phyloP scores from a whole-genome alignment of 2,329 filamentous ascomycete species.

The Penicillium hordei region DNA sequence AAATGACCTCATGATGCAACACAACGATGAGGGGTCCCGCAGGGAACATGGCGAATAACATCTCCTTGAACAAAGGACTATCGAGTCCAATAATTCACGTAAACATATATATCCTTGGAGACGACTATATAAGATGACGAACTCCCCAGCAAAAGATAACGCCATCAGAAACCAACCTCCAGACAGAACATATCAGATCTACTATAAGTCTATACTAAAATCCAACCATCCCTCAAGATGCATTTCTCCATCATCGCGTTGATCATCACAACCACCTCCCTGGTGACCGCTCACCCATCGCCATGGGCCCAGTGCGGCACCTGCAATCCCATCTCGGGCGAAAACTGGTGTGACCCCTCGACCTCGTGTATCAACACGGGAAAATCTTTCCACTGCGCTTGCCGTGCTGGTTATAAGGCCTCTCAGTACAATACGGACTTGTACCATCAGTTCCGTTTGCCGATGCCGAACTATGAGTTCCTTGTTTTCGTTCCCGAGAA shows the following conservation, averaged over 20 bases:
- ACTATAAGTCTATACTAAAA: neutral
- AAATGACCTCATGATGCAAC: slow-evolving; percentile 1
- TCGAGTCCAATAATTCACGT: neutral
- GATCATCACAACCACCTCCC: slow-evolving; percentile 27
- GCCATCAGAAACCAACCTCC: slow-evolving; percentile 4
- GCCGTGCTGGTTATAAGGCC: slow-evolving; percentile 44
- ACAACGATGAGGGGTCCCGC: neutral
- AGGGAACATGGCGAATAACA: neutral
- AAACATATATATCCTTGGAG: neutral
- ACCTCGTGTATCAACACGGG: slow-evolving; percentile 49
- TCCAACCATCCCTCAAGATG: slow-evolving; percentile 30
- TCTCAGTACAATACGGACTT: slow-evolving; percentile 31
- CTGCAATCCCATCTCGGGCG: slow-evolving; percentile 42
- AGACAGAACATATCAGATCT: neutral
- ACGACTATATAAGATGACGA: slow-evolving; percentile 7
- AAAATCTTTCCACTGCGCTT: slow-evolving; percentile 43
- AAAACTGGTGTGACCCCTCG: slow-evolving; percentile 44
- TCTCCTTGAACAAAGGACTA: neutral
- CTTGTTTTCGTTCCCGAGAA: slow-evolving; percentile 40
- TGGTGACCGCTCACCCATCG: slow-evolving; percentile 21
- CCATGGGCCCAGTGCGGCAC: slow-evolving; percentile 33
- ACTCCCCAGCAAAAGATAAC: neutral
- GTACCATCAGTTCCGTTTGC: slow-evolving; percentile 39
- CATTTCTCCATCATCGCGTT: slow-evolving; percentile 27
- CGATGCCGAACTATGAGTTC: slow-evolving; percentile 41